Percentiles rank a stretch among this genome's conserved stretches.
Evolutionary conservation across 2,329 filamentous ascomycete genomes (phyloP).

Genomic region (Microdochium bolleyi): DNA sequence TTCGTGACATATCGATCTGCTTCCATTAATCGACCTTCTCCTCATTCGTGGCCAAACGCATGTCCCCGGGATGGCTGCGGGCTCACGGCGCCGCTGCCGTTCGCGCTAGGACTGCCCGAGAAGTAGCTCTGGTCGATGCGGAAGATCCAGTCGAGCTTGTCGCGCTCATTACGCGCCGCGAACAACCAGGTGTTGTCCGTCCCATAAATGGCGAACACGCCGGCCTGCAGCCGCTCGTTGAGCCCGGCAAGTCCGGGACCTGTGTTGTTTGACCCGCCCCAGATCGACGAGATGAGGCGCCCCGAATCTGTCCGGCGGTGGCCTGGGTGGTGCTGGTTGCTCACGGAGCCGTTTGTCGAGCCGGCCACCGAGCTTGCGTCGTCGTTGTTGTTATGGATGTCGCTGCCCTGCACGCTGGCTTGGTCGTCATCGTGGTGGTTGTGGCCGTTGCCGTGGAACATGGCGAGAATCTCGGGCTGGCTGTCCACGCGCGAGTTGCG

Average conservation of each 20-base stretch:
- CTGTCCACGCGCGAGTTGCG: constrained; percentile 88
- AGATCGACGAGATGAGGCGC: constrained; percentile 45
- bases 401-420: constrained; percentile 8
- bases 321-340: constrained; percentile 30
- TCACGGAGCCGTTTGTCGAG: background rate
- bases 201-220: constrained; percentile 91
- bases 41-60: constrained; percentile 10
- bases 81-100: constrained; percentile 28
- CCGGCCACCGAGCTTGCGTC: constrained; percentile 2
- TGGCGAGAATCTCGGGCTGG: constrained; percentile 74
- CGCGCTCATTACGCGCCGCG: constrained; percentile 76
- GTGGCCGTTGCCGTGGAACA: constrained; percentile 39
- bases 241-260: constrained; percentile 42
- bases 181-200: constrained; percentile 95
- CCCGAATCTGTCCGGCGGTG: constrained; percentile 43
- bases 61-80: constrained; percentile 18
- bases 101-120: constrained; percentile 34
- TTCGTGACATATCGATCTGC: too few species aligned
- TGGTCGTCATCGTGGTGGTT: constrained; percentile 5
- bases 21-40: too few species aligned
- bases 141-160: constrained; percentile 96
- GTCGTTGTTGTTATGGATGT: constrained; percentile 18
- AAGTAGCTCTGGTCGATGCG: constrained; percentile 78
- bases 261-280: constrained; percentile 35
- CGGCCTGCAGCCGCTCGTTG: constrained; percentile 52